Evolutionary conservation across 192 early-diverging fungal genomes (phyloP), one percentile per base, ranked within the genome.

Genomic region (Pilobolus umbonatus): DNA sequence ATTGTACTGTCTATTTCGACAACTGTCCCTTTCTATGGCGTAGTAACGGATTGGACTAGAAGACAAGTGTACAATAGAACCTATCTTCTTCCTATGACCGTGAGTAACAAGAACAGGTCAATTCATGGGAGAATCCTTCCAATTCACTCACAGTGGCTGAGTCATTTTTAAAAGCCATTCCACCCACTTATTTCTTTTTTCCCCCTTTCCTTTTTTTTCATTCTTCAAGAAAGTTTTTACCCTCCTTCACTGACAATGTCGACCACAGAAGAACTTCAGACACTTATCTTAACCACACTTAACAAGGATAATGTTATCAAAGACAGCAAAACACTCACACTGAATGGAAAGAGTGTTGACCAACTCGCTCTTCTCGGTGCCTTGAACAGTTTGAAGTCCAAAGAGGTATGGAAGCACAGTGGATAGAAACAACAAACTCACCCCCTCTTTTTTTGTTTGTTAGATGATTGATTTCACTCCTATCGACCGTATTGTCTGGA

Each of bases 381-480:
- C 10, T 77, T 98, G 46, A 95, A 94, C 73, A 83, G 77, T 46
- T 80, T 98, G 38, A 80, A 82, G 62, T 84, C 80, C 69, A 86
- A 91, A 69, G 91, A 95, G 74, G 91, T 97, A 84, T 47, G 62
- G 32, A 15, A 15, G 43, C 39, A 24, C 35, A 25, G 17, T 10
- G 15, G n/a, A 55, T n/a, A 30, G 22, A 31, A 55, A 60, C 38
- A 30, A n/a, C 25, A 34, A 40, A 34, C 34, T 42, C 7, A 55
- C 3, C 3, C 11, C 24, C 53, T 10, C 12, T 5, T 28, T 52
- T 17, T 6, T 49, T 31, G 28, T 43, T 36, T 35, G 11, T 10
- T 66, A 92, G 89, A 92, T 96, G 82, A 75, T 97, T 38, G 65
- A 74, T 17, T 96, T 92, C 70, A 76, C 77, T 42, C 72, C 88